Base-by-base conservation (phyloP, 352 stramenopile species). In the Phytophthora megakarya region DNA sequence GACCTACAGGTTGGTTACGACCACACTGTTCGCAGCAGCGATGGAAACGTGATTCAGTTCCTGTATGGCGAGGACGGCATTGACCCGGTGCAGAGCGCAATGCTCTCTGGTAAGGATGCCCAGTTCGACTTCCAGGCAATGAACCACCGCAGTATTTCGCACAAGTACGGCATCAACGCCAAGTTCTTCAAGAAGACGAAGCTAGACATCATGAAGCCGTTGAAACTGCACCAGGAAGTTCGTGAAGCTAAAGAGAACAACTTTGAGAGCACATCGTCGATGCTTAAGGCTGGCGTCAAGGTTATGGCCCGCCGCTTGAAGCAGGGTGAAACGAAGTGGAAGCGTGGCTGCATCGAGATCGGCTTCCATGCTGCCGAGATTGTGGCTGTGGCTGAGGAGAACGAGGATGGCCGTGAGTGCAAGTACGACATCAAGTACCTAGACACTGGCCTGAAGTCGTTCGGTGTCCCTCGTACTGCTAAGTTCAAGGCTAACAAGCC, bases 21-120 rank as follows among this genome's bases (percentile, higher is more conserved):
- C 76, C 89, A 98, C 73, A 99, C 98, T 23, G 98, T 99, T 45
- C 93, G 98, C 50, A 97, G 99, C 79, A 93, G 81, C 19, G 97
- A 99, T 68, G 97, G 97, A 48, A 95, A 90, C 56, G 95, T 99
- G 22, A 76, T 99, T 47, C 98, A 99, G 75, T 99, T 99, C 68
- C 60, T 99, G 16, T 99, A 99, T 65, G 98, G 98, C 37, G 98
- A 99, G 64, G 98, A 99, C 76, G 97, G 97, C 26, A 83, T 99
- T 19, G 98, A 99, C 77, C 94, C 97, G 5, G 95, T 97, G 26
- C 94, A 98, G 67, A 91, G 90, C 47, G 89, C 94, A n/a, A 97
- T 96, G 77, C 79, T 99, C 21, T 96, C 96, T 50, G 97, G 96
- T 53, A 97, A 97, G 50, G 86, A 93, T 69, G 71, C 77, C 5